Evolutionary conservation across 1,284 basidiomycete genomes (phyloP), one percentile per base, ranked within the genome.

Genomic region (Malassezia yamatoensis): DNA sequence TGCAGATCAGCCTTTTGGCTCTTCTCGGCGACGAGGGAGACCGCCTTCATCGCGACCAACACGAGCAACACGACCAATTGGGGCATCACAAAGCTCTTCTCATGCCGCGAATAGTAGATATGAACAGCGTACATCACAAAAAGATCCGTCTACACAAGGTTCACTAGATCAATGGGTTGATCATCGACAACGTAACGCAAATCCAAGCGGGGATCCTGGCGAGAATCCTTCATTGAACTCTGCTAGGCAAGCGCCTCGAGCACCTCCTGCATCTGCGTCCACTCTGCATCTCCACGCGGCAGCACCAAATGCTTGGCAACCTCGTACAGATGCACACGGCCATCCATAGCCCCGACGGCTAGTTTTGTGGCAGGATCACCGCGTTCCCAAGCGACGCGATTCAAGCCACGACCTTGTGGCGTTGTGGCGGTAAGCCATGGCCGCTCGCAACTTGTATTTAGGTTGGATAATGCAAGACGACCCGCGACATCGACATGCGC

Each of bases 381-480:
- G 34, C 51, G 51, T 68, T 96, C 90, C 90, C 91, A 99, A 59
- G 86, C 82, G 21, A 98, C 76, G 77, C 96, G 96, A 79, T 99
- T 98, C 65, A 98, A 82, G 10, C 90, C 90, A 6, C 81, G 24
- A 82, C 82, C 20, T 86, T 83, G 20, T 76, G 39, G 50, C 18
- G 46, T 34, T n/a, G 9, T 3, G 1, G 49, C 24, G 11, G 38
- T 44, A 39, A 52, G 44, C 12, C 44, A 6, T 16, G 44, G 34
- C 37, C 36, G 40, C 82, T 99, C 94, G 5, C 87, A 87, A 70
- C 96, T 91, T 18, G 81, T 77, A 75, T 96, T 96, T 69, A 99
- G 77, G 76, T 99, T 94, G 89, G 90, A 98, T 44, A 99, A 69
- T 72, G 96, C 90, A 76, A 99, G 90, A 70, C 85, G 86, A 34